Percentiles rank a stretch among this genome's conserved stretches.
Conservation (phyloP, 345 rosid genomes). For the Hibiscus tridactylites region DNA sequence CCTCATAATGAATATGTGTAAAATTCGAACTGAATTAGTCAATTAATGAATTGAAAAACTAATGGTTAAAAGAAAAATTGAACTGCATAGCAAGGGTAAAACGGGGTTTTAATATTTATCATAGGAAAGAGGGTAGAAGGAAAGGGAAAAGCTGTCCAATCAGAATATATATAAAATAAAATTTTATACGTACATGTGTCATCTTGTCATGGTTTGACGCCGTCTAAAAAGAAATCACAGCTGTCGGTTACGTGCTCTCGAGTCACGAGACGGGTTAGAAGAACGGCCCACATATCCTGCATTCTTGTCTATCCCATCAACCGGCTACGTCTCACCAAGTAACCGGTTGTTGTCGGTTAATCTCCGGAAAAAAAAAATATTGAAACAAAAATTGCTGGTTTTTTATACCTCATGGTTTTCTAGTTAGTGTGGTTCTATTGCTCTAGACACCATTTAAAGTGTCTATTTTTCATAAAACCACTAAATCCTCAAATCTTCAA, state of each 20-base stretch:
- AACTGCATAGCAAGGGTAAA: neutral
- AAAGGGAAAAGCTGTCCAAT: neutral
- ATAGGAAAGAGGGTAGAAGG: neutral
- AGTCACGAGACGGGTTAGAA: constrained; percentile 18
- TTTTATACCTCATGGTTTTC: neutral
- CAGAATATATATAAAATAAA: too few relatives aligned
- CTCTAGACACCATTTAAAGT: neutral
- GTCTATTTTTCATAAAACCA: too few relatives aligned
- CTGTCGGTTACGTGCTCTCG: constrained; percentile 32
- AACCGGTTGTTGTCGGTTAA: constrained; percentile 9
- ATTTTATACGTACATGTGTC: constrained; percentile 5
- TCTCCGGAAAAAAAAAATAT: neutral
- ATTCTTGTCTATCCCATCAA: constrained; percentile 8
- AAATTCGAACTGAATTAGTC: too few relatives aligned
- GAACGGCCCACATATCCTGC: constrained; percentile 21
- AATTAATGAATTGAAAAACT: too few relatives aligned
- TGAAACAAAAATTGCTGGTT: neutral
- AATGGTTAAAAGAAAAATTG: too few relatives aligned
- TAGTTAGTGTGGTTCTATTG: neutral
- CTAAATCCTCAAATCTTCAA: too few relatives aligned
- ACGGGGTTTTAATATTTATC: neutral
- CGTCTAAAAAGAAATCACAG: constrained; percentile 16
- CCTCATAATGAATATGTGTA: too few relatives aligned
- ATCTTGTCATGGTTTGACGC: neutral
- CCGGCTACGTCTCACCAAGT: constrained; percentile 10